Evolutionary conservation across 345 rosid genomes (phyloP), one percentile per base, ranked within the genome.

Genomic region (Populus ilicifolia): DNA sequence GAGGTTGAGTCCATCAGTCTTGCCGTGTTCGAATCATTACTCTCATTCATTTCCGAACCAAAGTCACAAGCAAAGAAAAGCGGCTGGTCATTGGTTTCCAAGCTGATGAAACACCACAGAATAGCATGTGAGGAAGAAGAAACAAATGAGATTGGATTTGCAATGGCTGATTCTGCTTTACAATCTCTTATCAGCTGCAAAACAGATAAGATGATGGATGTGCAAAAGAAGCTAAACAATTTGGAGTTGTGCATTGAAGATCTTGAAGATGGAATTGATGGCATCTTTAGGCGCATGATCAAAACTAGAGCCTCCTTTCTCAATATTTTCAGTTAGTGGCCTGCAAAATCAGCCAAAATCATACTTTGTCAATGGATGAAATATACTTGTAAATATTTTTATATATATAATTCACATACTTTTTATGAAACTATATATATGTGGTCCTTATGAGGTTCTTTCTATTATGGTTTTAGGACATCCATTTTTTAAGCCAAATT

Each of bases 291-390:
- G 72, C 73, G 79, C 20, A 61, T 86, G 77, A 85, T 89, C 33
- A 89, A 87, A 77, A 79, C 79, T 56, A 85, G 89, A 79, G 92
- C 76, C 25, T 84, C 83, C 8, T n/a, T 89, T 79, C 90, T 90
- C 62, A 87, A 84, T 39, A 80, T 76, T 62, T 54, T 82, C 20
- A 83, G 21, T 50, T 52, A 76, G 39, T 59, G 20, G 23, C 59
- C n/a, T 52, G 59, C 20, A 52, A 6, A 52, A 52, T 20, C 59
- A 5, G 20, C 20, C 9, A 52, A 0, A 20, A 52, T 52, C 59
- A 52, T 52, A 20, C 23, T 52, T 20, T 52, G n/a, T 46, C 50
- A 46, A 46, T 13, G 50, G 17, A 44, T 44, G 50, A 44, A 44
- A 44, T 52, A 52, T 18, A 18, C 23, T 20, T 52, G 59, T 52